Percentiles rank a stretch among this genome's conserved stretches.
These are phyloP conservation scores for Lasiosphaeria ovina DNA, from an alignment of 495 filamentous ascomycete genomes.

Conservation along the genomic window DNA sequence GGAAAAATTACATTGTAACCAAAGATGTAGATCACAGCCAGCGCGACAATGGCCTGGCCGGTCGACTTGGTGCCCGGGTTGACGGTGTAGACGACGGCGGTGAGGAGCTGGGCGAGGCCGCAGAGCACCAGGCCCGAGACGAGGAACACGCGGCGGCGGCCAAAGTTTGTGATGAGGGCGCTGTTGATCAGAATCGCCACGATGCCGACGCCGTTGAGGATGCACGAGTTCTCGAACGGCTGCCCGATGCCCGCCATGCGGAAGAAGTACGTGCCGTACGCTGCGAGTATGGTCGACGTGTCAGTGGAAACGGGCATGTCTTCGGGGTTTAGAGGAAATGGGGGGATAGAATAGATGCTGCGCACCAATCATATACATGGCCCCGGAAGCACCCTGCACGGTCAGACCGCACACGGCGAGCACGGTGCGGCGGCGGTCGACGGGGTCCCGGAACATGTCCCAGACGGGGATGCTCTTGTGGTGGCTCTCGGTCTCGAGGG, in stretches of 20 bases:
- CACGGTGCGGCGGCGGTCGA: constrained; percentile 48
- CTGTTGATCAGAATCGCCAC: constrained; percentile 52
- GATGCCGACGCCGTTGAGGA: constrained; percentile 51
- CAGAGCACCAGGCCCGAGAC: constrained; percentile 48
- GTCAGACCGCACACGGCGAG: constrained; percentile 48
- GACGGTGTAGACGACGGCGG: constrained; percentile 52
- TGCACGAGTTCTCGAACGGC: constrained; percentile 55
- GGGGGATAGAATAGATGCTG: constrained; percentile 6
- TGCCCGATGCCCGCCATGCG: constrained; percentile 57
- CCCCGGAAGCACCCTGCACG: constrained; percentile 54
- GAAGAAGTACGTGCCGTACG: constrained; percentile 63
- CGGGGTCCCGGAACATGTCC: constrained; percentile 51
- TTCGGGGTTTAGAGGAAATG: neutral
- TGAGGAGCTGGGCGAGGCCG: constrained; percentile 49
- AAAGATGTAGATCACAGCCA: constrained; percentile 54
- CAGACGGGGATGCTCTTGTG: constrained; percentile 41
- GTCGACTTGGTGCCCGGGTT: constrained; percentile 44
- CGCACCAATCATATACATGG: constrained; percentile 58
- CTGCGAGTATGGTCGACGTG: constrained; percentile 16
- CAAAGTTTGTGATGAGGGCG: constrained; percentile 49
- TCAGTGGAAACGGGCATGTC: neutral
- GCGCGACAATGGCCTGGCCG: constrained; percentile 50
- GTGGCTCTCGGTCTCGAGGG: constrained; percentile 46
- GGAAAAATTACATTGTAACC: constrained; percentile 43
- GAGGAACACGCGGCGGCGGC: constrained; percentile 52